Conservation (phyloP, 352 stramenopile genomes). For the Pilasporangium apinafurcum region DNA sequence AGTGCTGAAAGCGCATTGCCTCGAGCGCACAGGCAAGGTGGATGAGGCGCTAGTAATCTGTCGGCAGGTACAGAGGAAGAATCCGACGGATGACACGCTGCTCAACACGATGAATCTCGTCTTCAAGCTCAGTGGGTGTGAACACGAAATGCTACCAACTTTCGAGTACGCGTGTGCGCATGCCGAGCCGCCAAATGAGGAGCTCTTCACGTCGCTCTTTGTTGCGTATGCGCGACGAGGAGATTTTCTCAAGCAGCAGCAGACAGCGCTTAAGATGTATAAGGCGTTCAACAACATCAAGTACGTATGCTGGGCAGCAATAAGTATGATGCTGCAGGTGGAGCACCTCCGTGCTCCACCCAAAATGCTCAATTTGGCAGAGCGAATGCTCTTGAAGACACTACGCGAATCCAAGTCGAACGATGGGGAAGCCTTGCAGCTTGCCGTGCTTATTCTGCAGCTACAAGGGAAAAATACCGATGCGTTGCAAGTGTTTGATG, state of each 20-base stretch:
- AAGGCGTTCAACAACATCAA: constrained; percentile 67
- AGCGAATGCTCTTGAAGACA: constrained; percentile 79
- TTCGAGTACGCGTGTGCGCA: constrained; percentile 64
- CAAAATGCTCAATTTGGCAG: constrained; percentile 71
- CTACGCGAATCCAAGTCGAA: constrained; percentile 45
- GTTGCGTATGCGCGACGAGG: constrained; percentile 52
- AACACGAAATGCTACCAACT: constrained; percentile 76
- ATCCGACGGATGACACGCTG: constrained; percentile 77
- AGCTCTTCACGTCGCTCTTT: constrained; percentile 71
- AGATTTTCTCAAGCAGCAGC: constrained; percentile 82
- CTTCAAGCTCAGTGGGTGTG: constrained; percentile 61
- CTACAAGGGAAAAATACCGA: constrained; percentile 58
- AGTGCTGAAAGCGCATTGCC: constrained; percentile 80
- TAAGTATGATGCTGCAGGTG: constrained; percentile 84
- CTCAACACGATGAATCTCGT: constrained; percentile 83
- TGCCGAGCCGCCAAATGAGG: constrained; percentile 44
- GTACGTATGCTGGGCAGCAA: constrained; percentile 76
- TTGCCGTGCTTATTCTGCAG: constrained; percentile 69
- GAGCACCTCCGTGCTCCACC: constrained; percentile 48
- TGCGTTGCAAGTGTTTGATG: constrained; percentile 67
- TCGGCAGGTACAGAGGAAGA: constrained; percentile 44
- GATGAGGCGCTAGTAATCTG: constrained; percentile 74
- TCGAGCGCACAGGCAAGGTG: constrained; percentile 63
- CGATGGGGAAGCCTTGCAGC: constrained; percentile 65
- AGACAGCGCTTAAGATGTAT: constrained; percentile 85